Evolutionary conservation across 2,329 filamentous ascomycete species (phyloP).

Genomic region (Cladosporium sp.): DNA sequence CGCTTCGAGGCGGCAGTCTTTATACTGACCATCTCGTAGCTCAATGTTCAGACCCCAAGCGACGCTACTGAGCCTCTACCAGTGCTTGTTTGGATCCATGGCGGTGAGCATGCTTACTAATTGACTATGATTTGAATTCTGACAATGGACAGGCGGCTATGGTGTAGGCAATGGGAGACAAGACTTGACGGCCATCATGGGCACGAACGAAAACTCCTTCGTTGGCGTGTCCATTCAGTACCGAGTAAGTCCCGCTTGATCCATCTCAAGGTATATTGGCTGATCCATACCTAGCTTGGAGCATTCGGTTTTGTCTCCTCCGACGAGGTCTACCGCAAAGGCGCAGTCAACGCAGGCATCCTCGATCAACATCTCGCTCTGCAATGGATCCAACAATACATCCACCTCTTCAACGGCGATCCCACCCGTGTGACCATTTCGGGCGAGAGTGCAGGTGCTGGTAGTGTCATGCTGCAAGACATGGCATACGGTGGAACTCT

Average conservation of each 20-base stretch:
- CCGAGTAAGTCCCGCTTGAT: background rate
- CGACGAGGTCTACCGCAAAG: constrained; percentile 40
- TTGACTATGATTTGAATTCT: background rate
- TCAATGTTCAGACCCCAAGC: background rate
- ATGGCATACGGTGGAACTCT: constrained; percentile 31
- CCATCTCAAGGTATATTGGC: background rate
- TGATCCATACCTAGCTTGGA: constrained; percentile 36
- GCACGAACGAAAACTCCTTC: background rate
- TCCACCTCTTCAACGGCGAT: constrained; percentile 50
- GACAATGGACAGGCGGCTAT: background rate
- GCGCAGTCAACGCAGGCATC: constrained; percentile 42
- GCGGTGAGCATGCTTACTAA: background rate
- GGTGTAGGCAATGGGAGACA: background rate
- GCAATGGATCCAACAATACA: constrained; percentile 54
- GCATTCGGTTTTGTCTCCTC: constrained; percentile 48
- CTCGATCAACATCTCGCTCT: constrained; percentile 53
- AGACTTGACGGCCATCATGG: background rate
- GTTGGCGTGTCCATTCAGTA: background rate
- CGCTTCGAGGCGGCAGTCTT: background rate
- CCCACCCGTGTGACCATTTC: constrained; percentile 46
- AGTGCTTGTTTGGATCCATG: background rate
- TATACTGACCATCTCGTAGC: background rate
- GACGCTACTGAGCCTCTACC: background rate
- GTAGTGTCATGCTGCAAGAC: constrained; percentile 41
- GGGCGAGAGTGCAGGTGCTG: constrained; percentile 43